Percentiles rank a stretch among this genome's conserved stretches.
These are phyloP conservation scores for Aspergillus neotritici DNA, from an alignment of 2,329 filamentous ascomycete genomes.

Conservation along the genomic window DNA sequence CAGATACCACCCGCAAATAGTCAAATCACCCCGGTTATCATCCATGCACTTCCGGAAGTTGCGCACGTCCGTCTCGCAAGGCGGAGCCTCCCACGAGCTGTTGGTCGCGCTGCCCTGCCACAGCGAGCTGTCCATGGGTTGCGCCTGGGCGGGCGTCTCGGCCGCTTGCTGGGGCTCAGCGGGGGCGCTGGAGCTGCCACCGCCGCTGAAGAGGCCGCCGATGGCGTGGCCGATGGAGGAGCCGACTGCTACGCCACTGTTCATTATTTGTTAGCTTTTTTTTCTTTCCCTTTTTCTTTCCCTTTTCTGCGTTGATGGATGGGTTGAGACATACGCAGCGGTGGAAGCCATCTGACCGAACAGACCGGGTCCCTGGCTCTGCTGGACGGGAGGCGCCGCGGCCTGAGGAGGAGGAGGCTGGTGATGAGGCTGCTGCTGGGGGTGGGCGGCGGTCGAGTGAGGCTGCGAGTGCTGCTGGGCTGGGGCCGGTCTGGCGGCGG, in stretches of 20 bases:
- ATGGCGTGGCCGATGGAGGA: constrained; percentile 94
- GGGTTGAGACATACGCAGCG: constrained; percentile 63
- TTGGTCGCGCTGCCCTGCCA: constrained; percentile 48
- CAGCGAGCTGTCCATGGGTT: constrained; percentile 45
- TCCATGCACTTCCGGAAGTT: constrained; percentile 96
- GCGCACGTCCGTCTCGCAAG: constrained; percentile 73
- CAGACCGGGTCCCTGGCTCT: constrained; percentile 68
- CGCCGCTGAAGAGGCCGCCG: constrained; percentile 78
- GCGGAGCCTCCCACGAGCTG: constrained; percentile 45
- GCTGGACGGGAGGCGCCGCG: constrained; percentile 38
- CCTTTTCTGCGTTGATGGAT: not conserved
- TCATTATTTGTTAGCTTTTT: constrained; percentile 18
- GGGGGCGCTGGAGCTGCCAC: constrained; percentile 57
- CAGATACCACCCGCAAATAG: constrained; percentile 95
- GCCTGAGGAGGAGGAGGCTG: constrained; percentile 45
- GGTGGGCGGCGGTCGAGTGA: constrained; percentile 59
- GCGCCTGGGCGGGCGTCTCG: constrained; percentile 47
- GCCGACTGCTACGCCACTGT: constrained; percentile 90
- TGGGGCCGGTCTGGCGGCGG: constrained; percentile 52
- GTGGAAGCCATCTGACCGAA: constrained; percentile 97
- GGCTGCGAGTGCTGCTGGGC: constrained; percentile 61
- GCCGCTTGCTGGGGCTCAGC: constrained; percentile 46
- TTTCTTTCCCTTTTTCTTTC: constrained; percentile 1
- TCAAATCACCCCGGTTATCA: constrained; percentile 87
- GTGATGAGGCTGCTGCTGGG: constrained; percentile 44